Evolutionary conservation across 768 basidiomycete genomes (phyloP), one percentile per base, ranked within the genome.

Genomic region (Krasilnikovozyma curviuscula): DNA sequence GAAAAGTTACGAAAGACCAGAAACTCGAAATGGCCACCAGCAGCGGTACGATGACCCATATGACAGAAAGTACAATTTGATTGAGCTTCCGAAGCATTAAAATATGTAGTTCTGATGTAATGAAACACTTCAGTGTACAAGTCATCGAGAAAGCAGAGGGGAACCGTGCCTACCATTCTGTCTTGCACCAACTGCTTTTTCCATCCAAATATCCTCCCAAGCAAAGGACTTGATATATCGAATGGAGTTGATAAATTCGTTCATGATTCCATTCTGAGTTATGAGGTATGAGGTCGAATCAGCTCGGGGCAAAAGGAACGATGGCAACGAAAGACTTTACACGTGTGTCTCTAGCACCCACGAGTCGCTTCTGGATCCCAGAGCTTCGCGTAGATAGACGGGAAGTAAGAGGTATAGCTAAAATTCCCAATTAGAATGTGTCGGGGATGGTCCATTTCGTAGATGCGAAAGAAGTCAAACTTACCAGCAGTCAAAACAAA

Each of bases 21-120:
- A 91, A 91, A 2, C 81, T 77, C 13, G 81, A 71, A 48, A 86
- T 71, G 1, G 83, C 83, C 16, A 91, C 75, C 13, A 81, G 61
- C 40, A 85, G 77, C 0, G 86, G 86, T 0, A 81, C 81, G 9
- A 70, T 68, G 2, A 69, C 72, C 81, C 82, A 91, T 8, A 86
- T 66, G 4, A 76, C 56, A 14, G 71, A 71, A 61, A 88, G 83
- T 63, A 79, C 59, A 38, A 85, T 65, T 2, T 71, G 72, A 60
- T 88, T 88, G 55, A 79, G 64, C 14, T 80, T 75, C 30, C 74
- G 79, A 78, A 75, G 75, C 21, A 82, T 69, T 21, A 78, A 70
- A 75, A 79, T 79, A 44, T 64, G 64, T 44, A 84, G 67, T 59
- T 84, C 82, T 3, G 61, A 64, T 54, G 78, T 73, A n/a, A n/a